phyloP scores from a whole-genome alignment of 352 stramenopile species.

The Phytopythium aichiense region DNA sequence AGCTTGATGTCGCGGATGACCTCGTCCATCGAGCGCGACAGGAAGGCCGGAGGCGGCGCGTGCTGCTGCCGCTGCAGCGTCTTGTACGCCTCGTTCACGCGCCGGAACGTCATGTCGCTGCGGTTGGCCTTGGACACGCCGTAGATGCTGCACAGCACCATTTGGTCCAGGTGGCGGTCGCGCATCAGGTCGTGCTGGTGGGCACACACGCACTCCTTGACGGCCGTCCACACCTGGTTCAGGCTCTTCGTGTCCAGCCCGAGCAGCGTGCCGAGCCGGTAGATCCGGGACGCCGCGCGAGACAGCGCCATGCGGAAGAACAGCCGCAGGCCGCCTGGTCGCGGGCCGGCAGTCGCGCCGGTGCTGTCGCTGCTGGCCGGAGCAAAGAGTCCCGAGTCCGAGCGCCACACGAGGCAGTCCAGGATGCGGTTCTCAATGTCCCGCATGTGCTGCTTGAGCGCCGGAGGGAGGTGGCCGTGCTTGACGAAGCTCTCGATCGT shows the following conservation, averaged over 20 bases:
- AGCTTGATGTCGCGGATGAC: constrained; percentile 81
- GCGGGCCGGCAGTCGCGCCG: background rate
- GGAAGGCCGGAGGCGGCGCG: constrained; percentile 11
- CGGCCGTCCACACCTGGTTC: constrained; percentile 85
- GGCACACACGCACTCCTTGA: constrained; percentile 77
- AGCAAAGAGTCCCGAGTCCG: constrained; percentile 63
- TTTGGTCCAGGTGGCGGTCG: constrained; percentile 77
- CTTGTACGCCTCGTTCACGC: constrained; percentile 74
- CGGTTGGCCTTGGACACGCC: constrained; percentile 85
- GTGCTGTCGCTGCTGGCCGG: background rate
- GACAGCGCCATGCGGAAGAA: constrained; percentile 87
- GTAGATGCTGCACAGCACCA: constrained; percentile 83
- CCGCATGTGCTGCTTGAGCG: constrained; percentile 82
- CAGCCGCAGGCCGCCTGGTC: constrained; percentile 39
- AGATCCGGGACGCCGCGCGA: constrained; percentile 75
- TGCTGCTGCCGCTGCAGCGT: constrained; percentile 40
- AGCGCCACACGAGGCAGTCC: constrained; percentile 69
- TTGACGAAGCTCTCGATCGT: constrained; percentile 88
- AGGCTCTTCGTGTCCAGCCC: constrained; percentile 67
- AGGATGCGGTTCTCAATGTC: constrained; percentile 84
- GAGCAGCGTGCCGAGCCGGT: constrained; percentile 64
- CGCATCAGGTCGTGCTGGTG: constrained; percentile 53
- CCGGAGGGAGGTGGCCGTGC: constrained; percentile 64
- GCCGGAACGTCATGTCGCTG: constrained; percentile 61
- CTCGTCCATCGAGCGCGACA: constrained; percentile 43